These are phyloP conservation scores for Penicillium hesseltinei DNA, from an alignment of 2,329 filamentous ascomycete species.

Conservation along the genomic window DNA sequence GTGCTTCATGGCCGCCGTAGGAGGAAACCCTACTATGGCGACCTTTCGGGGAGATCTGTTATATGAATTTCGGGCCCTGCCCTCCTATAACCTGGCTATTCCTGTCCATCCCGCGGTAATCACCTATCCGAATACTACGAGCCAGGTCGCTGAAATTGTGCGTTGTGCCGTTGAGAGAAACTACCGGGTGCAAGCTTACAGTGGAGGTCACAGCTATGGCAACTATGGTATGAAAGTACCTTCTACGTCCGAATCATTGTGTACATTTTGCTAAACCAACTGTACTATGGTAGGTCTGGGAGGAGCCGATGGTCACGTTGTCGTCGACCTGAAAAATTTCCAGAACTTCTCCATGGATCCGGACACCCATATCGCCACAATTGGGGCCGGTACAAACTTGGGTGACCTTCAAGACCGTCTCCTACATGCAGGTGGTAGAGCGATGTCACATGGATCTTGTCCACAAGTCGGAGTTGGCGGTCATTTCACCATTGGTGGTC, in stretches of 20 bases:
- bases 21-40: constrained; percentile 13
- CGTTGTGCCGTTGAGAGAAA: constrained; percentile 15
- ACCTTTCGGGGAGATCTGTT: constrained; percentile 22
- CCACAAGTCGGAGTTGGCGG: constrained; percentile 42
- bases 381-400: constrained; percentile 37
- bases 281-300: constrained; percentile 28
- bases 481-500: constrained; percentile 42
- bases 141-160: constrained; percentile 20
- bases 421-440: constrained; percentile 30
- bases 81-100: constrained; percentile 28
- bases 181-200: constrained; percentile 23
- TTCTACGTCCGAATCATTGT: background rate
- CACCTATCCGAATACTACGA: constrained; percentile 15
- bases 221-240: constrained; percentile 42
- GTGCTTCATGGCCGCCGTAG: constrained; percentile 25
- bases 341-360: constrained; percentile 35
- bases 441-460: constrained; percentile 41
- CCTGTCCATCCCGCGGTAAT: constrained; percentile 22
- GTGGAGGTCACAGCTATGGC: constrained; percentile 26
- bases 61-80: constrained; percentile 14
- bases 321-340: constrained; percentile 34
- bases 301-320: constrained; percentile 31
- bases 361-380: constrained; percentile 32
- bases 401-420: constrained; percentile 35
- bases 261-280: background rate